These are phyloP conservation scores for Fusarium lateritium DNA, from an alignment of 2,329 filamentous ascomycete species.

Conservation along the genomic window DNA sequence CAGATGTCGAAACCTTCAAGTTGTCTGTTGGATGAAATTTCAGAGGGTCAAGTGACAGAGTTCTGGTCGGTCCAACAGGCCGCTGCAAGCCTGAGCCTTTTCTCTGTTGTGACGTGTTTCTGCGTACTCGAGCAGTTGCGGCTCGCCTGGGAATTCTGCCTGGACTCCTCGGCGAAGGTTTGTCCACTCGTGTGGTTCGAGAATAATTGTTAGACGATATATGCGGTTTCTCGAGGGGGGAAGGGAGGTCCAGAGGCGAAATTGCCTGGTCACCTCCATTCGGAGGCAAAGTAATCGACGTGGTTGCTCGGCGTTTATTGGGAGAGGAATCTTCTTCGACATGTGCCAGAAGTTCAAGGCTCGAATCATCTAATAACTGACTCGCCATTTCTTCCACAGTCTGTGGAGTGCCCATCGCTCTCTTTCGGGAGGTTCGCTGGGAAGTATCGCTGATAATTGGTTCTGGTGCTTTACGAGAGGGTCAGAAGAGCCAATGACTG, in stretches of 20 bases:
- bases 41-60: constrained; percentile 37
- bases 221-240: constrained; percentile 20
- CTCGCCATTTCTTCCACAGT: constrained; percentile 52
- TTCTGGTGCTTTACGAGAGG: neutral
- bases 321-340: constrained; percentile 9
- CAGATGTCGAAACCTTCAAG: constrained; percentile 20
- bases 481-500: constrained; percentile 14
- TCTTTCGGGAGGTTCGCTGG: constrained; percentile 30
- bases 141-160: constrained; percentile 28
- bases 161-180: constrained; percentile 20
- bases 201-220: constrained; percentile 3
- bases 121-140: constrained; percentile 27
- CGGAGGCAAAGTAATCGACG: neutral
- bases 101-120: constrained; percentile 26
- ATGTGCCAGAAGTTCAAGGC: constrained; percentile 14
- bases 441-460: constrained; percentile 6
- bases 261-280: neutral
- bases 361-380: constrained; percentile 49
- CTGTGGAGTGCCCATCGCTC: constrained; percentile 10
- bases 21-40: constrained; percentile 37
- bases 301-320: constrained; percentile 23
- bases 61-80: constrained; percentile 29
- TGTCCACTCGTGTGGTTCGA: constrained; percentile 25
- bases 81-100: constrained; percentile 33
- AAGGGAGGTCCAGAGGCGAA: constrained; percentile 28